Evolutionary conservation across 2,329 filamentous ascomycete species (phyloP).

Genomic region (Exophiala sp.): DNA sequence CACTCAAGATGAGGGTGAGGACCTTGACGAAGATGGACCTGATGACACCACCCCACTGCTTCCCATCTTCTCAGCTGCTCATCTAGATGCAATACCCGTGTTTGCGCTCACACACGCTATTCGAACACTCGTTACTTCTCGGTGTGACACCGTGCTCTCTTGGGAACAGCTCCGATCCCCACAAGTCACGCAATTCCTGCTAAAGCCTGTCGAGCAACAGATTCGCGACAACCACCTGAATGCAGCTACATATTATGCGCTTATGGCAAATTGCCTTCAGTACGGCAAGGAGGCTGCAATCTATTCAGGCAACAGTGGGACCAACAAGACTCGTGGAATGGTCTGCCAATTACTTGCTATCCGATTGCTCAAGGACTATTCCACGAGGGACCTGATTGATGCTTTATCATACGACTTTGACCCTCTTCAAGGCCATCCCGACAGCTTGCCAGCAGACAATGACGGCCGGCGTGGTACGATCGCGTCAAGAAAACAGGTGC

Average conservation of each 20-base stretch:
- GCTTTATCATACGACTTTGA: constrained; percentile 93
- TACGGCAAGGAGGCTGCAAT: constrained; percentile 83
- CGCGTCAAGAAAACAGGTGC: constrained; percentile 34
- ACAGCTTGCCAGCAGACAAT: constrained; percentile 35
- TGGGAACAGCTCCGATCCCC: constrained; percentile 97
- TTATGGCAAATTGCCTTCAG: constrained; percentile 91
- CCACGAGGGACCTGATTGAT: constrained; percentile 85
- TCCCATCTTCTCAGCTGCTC: constrained; percentile 75
- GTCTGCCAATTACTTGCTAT: constrained; percentile 89
- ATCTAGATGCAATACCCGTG: constrained; percentile 79
- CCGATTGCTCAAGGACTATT: constrained; percentile 84
- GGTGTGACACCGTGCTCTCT: constrained; percentile 85
- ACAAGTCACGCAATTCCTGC: constrained; percentile 89
- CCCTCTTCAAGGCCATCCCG: constrained; percentile 75
- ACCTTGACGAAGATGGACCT: constrained; percentile 43
- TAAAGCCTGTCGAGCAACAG: constrained; percentile 92
- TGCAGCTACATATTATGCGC: constrained; percentile 78
- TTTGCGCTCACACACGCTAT: constrained; percentile 90
- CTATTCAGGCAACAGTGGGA: constrained; percentile 79
- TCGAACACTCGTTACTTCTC: constrained; percentile 74
- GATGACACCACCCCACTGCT: constrained; percentile 55
- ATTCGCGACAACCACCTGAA: constrained; percentile 81
- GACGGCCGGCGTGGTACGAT: constrained; percentile 31
- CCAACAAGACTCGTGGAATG: constrained; percentile 77
- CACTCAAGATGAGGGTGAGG: constrained; percentile 28